These are phyloP conservation scores for Penicillium sclerotigenum DNA, from an alignment of 2,329 filamentous ascomycete genomes.

Conservation along the genomic window DNA sequence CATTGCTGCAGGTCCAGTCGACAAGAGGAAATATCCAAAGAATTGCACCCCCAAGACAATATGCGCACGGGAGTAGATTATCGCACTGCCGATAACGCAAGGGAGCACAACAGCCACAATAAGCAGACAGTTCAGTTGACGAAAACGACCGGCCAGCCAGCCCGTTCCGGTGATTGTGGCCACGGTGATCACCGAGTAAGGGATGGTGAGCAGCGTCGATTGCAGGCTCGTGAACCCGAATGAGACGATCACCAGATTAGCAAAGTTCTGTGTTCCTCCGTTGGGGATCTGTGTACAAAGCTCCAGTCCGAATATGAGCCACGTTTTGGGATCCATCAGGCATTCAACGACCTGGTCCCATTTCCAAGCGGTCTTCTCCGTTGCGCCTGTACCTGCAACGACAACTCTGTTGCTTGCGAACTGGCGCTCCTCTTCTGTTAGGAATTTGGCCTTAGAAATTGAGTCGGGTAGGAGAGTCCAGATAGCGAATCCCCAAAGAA, in stretches of 20 bases:
- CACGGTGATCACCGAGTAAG: conserved; percentile 54
- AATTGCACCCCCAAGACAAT: conserved; percentile 47
- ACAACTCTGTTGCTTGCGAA: conserved; percentile 37
- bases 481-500: conserved; percentile 51
- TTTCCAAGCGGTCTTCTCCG: conserved; percentile 48
- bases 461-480: conserved; percentile 52
- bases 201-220: conserved; percentile 53
- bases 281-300: conserved; percentile 57
- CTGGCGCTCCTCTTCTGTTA: conserved; percentile 53
- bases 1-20: conserved; percentile 53
- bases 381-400: conserved; percentile 52
- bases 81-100: conserved; percentile 52
- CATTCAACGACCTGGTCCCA: conserved; percentile 55
- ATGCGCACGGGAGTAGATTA: conserved; percentile 51
- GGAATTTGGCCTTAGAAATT: conserved; percentile 57
- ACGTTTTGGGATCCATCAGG: conserved; percentile 58
- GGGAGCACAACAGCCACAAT: conserved; percentile 51
- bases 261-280: conserved; percentile 58
- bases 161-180: conserved; percentile 50
- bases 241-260: conserved; percentile 20
- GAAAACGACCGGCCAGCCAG: conserved; percentile 52
- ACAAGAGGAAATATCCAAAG: conserved; percentile 58
- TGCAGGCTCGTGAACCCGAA: conserved; percentile 22
- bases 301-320: conserved; percentile 56
- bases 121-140: conserved; percentile 52